Evolutionary conservation across 1,139 yeast species (phyloP), one percentile per base, ranked within the genome.

Genomic region (Chernovozyma sophiae-reginae): DNA sequence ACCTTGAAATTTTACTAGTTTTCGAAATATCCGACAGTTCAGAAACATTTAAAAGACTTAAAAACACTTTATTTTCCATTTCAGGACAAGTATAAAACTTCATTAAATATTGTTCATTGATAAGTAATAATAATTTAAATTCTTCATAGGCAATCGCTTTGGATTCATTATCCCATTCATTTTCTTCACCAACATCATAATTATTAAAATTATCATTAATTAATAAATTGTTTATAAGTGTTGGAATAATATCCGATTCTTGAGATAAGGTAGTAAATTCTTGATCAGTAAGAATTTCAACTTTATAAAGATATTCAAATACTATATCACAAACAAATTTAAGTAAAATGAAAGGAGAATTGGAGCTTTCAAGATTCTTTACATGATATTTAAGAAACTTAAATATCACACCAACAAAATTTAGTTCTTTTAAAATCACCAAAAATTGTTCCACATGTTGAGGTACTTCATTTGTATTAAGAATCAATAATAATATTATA

Each of bases 51-150:
- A 71, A 54, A 25, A 74, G 48, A 14, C 70, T 70, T 30, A 71
- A 69, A 50, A 75, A 71, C 3, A 78, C 80, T 40, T 64, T 64
- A 49, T 79, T 77, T 32, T 61, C 58, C 25, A 68, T 51, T 5
- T 53, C 51, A 8, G 43, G 49, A 12, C 58, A 38, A 23, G 60
- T 51, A 44, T 63, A 69, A 22, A 77, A 72, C 31, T 70, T 69
- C 78, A 86, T 82, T 75, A 89, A 75, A 55, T 78, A 89, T 55
- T 89, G 96, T 54, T 89, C 96, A 55, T 87, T 87, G 16, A 89
- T 65, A 2, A 86, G 77, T 32, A 89, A 63, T 8, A 87, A 58
- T n/a, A 86, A 64, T 51, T 82, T 82, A 62, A 87, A 82, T 47
- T 81, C 80, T 30, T 86, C 78, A 46, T 79, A 79, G 36, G 86